These are phyloP conservation scores for Zoysia pacifica DNA, from an alignment of 176 grass and related monocot species.

Conservation along the genomic window DNA sequence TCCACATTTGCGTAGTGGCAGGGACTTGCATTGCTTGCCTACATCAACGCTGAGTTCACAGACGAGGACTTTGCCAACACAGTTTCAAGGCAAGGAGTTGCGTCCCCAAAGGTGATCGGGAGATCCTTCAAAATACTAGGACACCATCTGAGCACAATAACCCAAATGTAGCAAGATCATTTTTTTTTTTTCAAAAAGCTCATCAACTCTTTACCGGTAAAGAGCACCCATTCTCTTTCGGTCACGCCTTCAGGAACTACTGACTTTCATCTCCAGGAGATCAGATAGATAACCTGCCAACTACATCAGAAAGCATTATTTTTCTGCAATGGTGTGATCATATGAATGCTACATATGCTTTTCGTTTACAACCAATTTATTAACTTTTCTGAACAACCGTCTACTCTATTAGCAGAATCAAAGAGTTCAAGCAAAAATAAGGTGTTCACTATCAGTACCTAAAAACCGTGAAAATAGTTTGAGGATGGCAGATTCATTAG, in stretches of 20 bases:
- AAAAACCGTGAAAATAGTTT: constrained; percentile 79
- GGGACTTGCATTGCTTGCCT: no score
- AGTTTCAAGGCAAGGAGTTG: constrained; percentile 66
- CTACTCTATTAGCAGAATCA: constrained; percentile 42
- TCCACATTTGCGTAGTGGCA: no score
- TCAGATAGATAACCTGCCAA: constrained; percentile 53
- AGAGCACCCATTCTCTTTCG: constrained; percentile 80
- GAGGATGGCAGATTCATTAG: constrained; percentile 75
- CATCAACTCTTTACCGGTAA: constrained; percentile 61
- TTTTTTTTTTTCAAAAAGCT: constrained; percentile 86
- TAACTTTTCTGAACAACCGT: neutral
- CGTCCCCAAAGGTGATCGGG: constrained; percentile 59
- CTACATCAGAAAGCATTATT: constrained; percentile 53
- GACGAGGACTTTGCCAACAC: constrained; percentile 12
- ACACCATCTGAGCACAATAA: constrained; percentile 57
- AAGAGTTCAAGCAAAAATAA: constrained; percentile 21
- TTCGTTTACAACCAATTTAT: neutral
- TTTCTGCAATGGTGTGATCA: constrained; percentile 3
- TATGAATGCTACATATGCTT: constrained; percentile 14
- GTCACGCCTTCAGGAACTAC: constrained; percentile 66
- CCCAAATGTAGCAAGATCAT: constrained; percentile 45
- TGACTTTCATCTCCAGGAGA: constrained; percentile 43
- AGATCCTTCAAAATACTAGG: constrained; percentile 64
- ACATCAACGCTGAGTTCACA: no score
- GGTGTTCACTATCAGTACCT: constrained; percentile 70